These are phyloP conservation scores for Astrothelium subdiscretum DNA, from an alignment of 495 filamentous ascomycete genomes.

Conservation along the genomic window DNA sequence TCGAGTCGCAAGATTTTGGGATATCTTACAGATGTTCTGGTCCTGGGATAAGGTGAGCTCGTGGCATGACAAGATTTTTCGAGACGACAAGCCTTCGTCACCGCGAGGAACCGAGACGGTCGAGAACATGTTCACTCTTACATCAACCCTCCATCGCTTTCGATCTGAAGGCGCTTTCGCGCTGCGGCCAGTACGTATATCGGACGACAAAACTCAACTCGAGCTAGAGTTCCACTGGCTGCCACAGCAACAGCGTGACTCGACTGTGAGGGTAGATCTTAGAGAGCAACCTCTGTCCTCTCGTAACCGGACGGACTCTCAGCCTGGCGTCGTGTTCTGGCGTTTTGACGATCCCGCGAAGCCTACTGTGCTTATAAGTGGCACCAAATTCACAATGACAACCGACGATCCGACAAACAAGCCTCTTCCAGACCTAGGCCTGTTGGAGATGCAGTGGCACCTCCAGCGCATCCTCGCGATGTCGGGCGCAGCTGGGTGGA, in stretches of 20 bases:
- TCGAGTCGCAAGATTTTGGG: neutral
- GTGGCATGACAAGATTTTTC: neutral
- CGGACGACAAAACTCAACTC: slow-evolving; percentile 6
- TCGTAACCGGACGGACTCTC: slow-evolving; percentile 3
- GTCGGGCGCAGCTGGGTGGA: slow-evolving; percentile 1
- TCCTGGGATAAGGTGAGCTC: neutral
- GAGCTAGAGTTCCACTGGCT: slow-evolving; percentile 6
- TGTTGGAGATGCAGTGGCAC: slow-evolving; percentile 6
- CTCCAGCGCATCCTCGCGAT: slow-evolving; percentile 3
- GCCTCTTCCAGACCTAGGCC: slow-evolving; percentile 2
- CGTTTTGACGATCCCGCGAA: neutral
- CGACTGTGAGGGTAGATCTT: slow-evolving; percentile 1
- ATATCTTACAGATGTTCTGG: neutral
- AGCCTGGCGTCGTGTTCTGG: neutral
- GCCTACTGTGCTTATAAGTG: neutral
- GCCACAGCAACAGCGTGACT: neutral
- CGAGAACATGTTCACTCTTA: slow-evolving; percentile 4
- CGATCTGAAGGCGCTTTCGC: slow-evolving; percentile 5
- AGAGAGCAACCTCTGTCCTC: slow-evolving; percentile 3
- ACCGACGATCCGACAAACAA: slow-evolving; percentile 5
- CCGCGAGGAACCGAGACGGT: slow-evolving; percentile 3
- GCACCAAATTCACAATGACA: slow-evolving; percentile 5
- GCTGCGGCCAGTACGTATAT: slow-evolving; percentile 4
- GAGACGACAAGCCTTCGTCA: neutral
- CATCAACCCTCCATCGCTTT: slow-evolving; percentile 5